phyloP scores from a whole-genome alignment of 179 eudicot species.

The Kewa caespitosa region DNA sequence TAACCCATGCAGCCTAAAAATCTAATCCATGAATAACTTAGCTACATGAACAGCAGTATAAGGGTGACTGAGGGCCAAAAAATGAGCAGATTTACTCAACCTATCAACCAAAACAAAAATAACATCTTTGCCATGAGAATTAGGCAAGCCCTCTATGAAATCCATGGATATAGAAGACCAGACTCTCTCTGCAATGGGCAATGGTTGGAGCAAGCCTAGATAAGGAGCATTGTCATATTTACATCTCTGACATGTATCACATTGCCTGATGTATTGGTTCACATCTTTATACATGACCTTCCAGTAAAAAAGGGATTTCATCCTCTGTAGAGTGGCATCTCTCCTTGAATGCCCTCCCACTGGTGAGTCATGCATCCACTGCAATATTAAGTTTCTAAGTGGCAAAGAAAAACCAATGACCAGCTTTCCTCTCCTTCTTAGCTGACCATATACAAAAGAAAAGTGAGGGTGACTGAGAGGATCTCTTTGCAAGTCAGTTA shows the following conservation, averaged over 20 bases:
- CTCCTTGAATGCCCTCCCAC: too few species aligned
- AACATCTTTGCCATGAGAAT: not conserved
- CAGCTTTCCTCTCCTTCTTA: not conserved
- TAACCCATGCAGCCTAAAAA: not conserved
- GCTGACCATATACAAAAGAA: not conserved
- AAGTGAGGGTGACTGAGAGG: not conserved
- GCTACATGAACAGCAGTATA: not conserved
- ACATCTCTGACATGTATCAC: not conserved
- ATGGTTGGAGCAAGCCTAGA: not conserved
- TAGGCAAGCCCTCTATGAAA: constrained; percentile 7
- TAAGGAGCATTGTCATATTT: not conserved
- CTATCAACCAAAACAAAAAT: constrained; percentile 2
- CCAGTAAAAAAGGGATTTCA: too few species aligned
- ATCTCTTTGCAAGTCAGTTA: not conserved
- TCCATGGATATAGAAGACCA: not conserved
- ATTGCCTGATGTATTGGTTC: not conserved
- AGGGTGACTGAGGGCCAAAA: not conserved
- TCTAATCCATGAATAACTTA: not conserved
- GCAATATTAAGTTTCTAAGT: not conserved
- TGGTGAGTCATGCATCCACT: not conserved
- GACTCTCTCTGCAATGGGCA: not conserved
- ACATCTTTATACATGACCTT: too few species aligned
- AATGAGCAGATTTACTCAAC: constrained; percentile 11
- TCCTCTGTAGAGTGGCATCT: too few species aligned
- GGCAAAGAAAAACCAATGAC: not conserved